These are phyloP conservation scores for Colletotrichum somersetense DNA, from an alignment of 2,329 filamentous ascomycete species.

Conservation along the genomic window DNA sequence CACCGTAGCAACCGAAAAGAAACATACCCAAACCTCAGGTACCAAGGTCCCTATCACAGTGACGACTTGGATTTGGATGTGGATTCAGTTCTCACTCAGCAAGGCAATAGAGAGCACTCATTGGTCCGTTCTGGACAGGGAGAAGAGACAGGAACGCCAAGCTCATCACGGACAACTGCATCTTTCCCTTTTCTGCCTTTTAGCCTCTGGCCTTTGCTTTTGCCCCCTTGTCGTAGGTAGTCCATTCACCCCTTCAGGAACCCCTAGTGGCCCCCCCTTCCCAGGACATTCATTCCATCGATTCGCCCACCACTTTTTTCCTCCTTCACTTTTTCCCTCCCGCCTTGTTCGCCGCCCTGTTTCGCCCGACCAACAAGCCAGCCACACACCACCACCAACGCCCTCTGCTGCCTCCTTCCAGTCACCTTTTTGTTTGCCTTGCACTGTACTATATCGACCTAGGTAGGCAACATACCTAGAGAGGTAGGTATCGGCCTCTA, in stretches of 20 bases:
- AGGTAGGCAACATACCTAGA: too few species aligned
- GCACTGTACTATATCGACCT: background rate
- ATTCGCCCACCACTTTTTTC: slow-evolving; percentile 5
- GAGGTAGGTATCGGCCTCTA: background rate
- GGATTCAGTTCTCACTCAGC: background rate
- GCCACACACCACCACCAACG: background rate
- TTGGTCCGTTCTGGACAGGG: slow-evolving; percentile 9
- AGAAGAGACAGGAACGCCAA: slow-evolving; percentile 13
- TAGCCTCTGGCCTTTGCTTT: background rate
- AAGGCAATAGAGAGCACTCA: background rate
- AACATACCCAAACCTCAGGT: slow-evolving; percentile 1
- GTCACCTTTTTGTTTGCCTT: slow-evolving; percentile 17
- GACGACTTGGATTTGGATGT: background rate
- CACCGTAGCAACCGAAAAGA: background rate
- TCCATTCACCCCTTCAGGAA: slow-evolving; percentile 5
- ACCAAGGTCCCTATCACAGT: background rate
- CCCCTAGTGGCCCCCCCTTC: background rate
- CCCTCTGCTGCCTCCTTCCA: slow-evolving; percentile 1
- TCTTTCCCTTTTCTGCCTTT: slow-evolving; percentile 13
- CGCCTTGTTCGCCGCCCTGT: slow-evolving; percentile 8
- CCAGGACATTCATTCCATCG: slow-evolving; percentile 5
- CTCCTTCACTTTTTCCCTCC: background rate
- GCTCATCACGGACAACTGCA: slow-evolving; percentile 14
- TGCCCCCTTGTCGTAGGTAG: background rate
- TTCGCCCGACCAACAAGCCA: background rate